These are phyloP conservation scores for Chalciporus piperatus DNA, from an alignment of 768 basidiomycete genomes.

Conservation along the genomic window DNA sequence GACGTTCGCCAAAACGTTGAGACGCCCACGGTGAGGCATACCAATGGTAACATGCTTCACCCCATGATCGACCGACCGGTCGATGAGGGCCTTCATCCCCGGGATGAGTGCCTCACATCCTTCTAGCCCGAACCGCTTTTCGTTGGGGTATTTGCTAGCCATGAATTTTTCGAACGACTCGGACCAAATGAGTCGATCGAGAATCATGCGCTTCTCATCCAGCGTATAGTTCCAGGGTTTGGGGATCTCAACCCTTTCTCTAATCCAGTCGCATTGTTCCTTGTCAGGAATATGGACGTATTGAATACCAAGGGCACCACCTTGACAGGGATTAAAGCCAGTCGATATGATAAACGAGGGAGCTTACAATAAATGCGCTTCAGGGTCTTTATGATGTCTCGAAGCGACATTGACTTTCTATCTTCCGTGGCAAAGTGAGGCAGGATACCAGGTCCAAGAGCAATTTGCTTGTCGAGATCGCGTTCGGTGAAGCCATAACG, in stretches of 20 bases:
- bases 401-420: slow-evolving; percentile 79
- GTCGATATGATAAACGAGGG: not conserved
- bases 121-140: slow-evolving; percentile 98
- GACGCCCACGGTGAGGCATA: slow-evolving; percentile 98
- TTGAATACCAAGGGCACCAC: slow-evolving; percentile 85
- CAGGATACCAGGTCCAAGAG: slow-evolving; percentile 92
- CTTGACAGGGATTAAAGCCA: slow-evolving; percentile 36
- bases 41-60: slow-evolving; percentile 96
- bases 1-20: slow-evolving; percentile 97
- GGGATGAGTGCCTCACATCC: slow-evolving; percentile 97
- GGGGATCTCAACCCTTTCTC: slow-evolving; percentile 92
- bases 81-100: slow-evolving; percentile 99
- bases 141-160: slow-evolving; percentile 97
- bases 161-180: slow-evolving; percentile 99
- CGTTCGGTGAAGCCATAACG: slow-evolving; percentile 94
- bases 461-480: slow-evolving; percentile 92
- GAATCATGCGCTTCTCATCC: slow-evolving; percentile 98
- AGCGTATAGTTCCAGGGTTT: slow-evolving; percentile 97
- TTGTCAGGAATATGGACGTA: slow-evolving; percentile 97
- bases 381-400: slow-evolving; percentile 88
- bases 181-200: slow-evolving; percentile 99
- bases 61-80: slow-evolving; percentile 94
- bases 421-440: slow-evolving; percentile 92
- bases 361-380: slow-evolving; percentile 91
- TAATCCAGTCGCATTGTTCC: slow-evolving; percentile 99